These are phyloP conservation scores for Pelargonium fulgidum DNA, from an alignment of 441 rosid genomes.

Conservation along the genomic window DNA sequence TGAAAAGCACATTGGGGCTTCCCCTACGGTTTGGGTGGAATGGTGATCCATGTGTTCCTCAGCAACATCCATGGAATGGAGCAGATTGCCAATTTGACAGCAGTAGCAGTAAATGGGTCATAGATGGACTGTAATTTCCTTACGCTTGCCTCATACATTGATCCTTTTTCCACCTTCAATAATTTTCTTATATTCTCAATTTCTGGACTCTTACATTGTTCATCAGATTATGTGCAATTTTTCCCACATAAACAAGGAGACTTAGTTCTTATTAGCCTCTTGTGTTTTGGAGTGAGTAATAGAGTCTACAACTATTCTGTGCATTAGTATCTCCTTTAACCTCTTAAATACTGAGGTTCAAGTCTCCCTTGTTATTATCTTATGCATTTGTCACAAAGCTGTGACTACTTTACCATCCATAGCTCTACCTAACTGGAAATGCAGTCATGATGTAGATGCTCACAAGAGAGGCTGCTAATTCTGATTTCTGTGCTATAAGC, in stretches of 20 bases:
- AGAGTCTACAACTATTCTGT: neutral
- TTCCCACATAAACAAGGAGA: neutral
- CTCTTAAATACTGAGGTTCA: no score
- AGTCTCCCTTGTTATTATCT: no score
- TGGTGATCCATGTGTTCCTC: slow-evolving; percentile 98
- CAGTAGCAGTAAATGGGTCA: slow-evolving; percentile 68
- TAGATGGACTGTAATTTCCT: slow-evolving; percentile 85
- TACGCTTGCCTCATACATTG: slow-evolving; percentile 19
- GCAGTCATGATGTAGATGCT: no score
- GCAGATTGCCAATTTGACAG: slow-evolving; percentile 71
- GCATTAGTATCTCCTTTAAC: no score
- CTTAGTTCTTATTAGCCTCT: neutral
- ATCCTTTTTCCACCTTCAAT: slow-evolving; percentile 15
- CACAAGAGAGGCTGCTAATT: no score
- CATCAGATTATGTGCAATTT: neutral
- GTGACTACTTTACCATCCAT: no score
- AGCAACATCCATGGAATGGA: slow-evolving; percentile 97
- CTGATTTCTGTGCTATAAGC: no score
- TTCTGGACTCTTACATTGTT: neutral
- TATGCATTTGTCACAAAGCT: no score
- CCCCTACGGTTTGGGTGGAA: slow-evolving; percentile 96
- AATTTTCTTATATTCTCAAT: neutral
- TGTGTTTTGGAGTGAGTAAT: no score
- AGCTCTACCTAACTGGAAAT: no score
- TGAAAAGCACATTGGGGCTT: slow-evolving; percentile 68